phyloP scores from a whole-genome alignment of 1,284 basidiomycete genomes.

The Cryptococcus amylolentus region DNA sequence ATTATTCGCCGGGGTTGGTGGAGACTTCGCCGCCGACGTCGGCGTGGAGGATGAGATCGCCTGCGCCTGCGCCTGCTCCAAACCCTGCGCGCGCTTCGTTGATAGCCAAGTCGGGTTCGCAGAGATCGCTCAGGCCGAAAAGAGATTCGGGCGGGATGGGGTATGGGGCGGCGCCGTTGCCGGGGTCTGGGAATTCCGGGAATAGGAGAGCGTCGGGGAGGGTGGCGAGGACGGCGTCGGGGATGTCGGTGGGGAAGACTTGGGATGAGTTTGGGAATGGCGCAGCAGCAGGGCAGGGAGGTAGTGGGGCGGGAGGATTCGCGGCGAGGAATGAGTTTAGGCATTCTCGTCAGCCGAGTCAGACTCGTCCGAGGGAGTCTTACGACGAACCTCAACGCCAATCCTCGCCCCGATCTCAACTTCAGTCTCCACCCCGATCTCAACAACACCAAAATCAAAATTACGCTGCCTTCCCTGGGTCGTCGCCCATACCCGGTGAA shows the following conservation, averaged over 20 bases:
- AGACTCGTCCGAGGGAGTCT: not conserved
- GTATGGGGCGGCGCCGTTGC: slow-evolving; percentile 1
- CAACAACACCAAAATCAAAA: too few relatives aligned
- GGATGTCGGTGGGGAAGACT: not conserved
- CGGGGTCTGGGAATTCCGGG: not conserved
- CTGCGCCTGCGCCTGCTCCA: not conserved
- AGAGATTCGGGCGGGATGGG: not conserved
- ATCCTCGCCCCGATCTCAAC: not conserved
- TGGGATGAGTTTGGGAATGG: slow-evolving; percentile 3
- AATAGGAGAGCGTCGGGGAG: not conserved
- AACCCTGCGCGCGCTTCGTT: not conserved
- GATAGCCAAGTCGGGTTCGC: too few relatives aligned
- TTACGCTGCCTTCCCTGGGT: too few relatives aligned
- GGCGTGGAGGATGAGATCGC: not conserved
- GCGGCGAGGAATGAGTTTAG: slow-evolving; percentile 1
- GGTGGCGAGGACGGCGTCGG: slow-evolving; percentile 3
- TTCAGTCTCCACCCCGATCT: too few relatives aligned
- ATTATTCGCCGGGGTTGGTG: slow-evolving; percentile 20
- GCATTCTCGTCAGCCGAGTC: not conserved
- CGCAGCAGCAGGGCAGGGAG: not conserved
- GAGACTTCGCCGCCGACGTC: slow-evolving; percentile 6
- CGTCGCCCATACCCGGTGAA: not conserved
- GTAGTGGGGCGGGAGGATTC: slow-evolving; percentile 2
- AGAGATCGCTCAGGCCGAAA: not conserved
- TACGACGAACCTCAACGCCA: not conserved